A percentile compares a stretch with the other conserved stretches of the same genome.
Conservation (phyloP, 176 grass and related monocot genomes). For the Hordeum vulgare region DNA sequence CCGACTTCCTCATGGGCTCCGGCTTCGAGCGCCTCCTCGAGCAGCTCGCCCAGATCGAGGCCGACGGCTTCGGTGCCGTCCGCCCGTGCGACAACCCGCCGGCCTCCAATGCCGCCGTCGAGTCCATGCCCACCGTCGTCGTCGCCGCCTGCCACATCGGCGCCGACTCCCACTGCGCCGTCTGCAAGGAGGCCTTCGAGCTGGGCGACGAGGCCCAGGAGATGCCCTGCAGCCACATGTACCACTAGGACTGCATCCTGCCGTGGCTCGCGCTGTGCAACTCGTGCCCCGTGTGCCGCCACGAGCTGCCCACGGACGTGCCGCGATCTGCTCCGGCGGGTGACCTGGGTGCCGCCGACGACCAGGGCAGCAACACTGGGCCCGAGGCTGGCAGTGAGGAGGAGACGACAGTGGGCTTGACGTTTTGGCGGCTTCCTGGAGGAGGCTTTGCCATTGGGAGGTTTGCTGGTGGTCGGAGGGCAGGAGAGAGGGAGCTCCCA, state of each 20-base stretch:
- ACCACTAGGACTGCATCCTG: no score
- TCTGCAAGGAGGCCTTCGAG: conserved; percentile 65
- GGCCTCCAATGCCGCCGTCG: conserved; percentile 48
- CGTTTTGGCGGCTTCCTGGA: conserved; percentile 62
- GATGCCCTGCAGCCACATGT: no score
- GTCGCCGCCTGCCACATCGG: conserved; percentile 28
- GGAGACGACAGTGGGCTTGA: conserved; percentile 44
- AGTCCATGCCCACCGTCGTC: conserved; percentile 53
- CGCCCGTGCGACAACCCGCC: conserved; percentile 37
- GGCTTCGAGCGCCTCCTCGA: no score
- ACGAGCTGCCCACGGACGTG: no score
- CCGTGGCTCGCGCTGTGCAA: no score
- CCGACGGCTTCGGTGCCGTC: conserved; percentile 12
- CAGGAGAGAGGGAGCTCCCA: conserved; percentile 42
- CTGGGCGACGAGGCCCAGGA: no score
- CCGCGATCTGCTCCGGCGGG: no score
- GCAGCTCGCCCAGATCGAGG: no score
- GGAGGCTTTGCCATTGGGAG: conserved; percentile 68
- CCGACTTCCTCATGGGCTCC: conserved; percentile 62
- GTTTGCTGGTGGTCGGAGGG: conserved; percentile 44
- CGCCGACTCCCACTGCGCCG: conserved; percentile 42
- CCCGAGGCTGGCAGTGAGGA: conserved; percentile 20
- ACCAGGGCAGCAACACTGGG: not conserved
- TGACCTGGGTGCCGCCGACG: no score
- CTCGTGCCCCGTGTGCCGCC: no score